phyloP scores from a whole-genome alignment of 148 eudicot genomes.

The Limonium bicolor region DNA sequence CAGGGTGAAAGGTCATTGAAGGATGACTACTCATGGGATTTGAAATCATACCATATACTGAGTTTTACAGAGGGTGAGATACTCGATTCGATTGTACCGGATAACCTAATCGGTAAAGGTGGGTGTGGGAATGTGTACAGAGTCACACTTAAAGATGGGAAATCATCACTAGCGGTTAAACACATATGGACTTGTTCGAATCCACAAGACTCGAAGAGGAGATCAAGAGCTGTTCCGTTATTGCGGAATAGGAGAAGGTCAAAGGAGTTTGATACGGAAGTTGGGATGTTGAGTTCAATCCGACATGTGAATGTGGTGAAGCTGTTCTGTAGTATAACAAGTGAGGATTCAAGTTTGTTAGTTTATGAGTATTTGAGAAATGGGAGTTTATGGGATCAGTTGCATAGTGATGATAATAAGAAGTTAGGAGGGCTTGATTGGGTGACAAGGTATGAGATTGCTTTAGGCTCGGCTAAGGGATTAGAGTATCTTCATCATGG shows the following conservation, averaged over 20 bases:
- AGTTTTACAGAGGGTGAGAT: constrained; percentile 72
- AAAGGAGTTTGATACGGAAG: constrained; percentile 72
- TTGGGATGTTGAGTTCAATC: constrained; percentile 61
- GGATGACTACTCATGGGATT: constrained; percentile 61
- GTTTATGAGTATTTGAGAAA: constrained; percentile 87
- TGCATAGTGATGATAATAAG: constrained; percentile 30
- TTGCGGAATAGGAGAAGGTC: constrained; percentile 22
- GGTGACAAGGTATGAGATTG: constrained; percentile 62
- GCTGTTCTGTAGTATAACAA: constrained; percentile 70
- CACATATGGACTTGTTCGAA: constrained; percentile 77
- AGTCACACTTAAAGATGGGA: constrained; percentile 35
- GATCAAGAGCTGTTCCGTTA: constrained; percentile 27
- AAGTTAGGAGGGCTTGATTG: constrained; percentile 60
- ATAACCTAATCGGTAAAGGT: constrained; percentile 81
- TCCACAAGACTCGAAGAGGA: constrained; percentile 17
- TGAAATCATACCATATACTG: constrained; percentile 68
- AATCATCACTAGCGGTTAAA: constrained; percentile 71
- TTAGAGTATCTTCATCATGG: constrained; percentile 85
- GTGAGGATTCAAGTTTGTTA: constrained; percentile 80
- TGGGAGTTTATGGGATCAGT: constrained; percentile 77
- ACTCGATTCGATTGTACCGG: constrained; percentile 52
- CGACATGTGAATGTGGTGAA: constrained; percentile 84
- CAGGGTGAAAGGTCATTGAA: constrained; percentile 28
- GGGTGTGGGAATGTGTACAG: constrained; percentile 80
- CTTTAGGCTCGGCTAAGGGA: constrained; percentile 71